These are phyloP conservation scores for Cubamyces sp. DNA, from an alignment of 768 basidiomycete species.

Conservation along the genomic window DNA sequence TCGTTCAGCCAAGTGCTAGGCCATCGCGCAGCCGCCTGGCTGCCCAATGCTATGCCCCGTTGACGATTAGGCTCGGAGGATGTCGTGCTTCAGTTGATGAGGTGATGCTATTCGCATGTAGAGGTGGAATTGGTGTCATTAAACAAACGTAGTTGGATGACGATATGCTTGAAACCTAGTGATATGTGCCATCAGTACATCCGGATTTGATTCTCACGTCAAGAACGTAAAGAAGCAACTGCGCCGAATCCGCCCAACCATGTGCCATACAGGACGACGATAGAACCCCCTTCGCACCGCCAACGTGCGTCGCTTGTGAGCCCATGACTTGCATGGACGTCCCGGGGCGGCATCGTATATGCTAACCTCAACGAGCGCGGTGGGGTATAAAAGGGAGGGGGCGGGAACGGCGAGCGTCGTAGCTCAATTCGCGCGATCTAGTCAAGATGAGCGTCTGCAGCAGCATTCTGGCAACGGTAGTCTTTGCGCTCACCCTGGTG, in stretches of 20 bases:
- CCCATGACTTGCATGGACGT: conserved; percentile 12
- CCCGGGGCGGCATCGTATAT: not conserved
- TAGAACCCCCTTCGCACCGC: not conserved
- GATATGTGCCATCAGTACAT: conserved; percentile 10
- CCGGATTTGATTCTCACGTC: not conserved
- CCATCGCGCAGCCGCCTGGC: conserved; percentile 47
- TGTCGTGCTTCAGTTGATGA: not conserved
- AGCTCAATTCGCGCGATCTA: too few relatives aligned
- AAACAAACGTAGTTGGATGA: conserved; percentile 1
- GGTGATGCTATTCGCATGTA: not conserved
- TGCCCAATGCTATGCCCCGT: conserved; percentile 58
- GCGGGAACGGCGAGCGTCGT: too few relatives aligned
- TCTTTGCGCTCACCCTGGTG: conserved; percentile 3
- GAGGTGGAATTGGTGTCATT: not conserved
- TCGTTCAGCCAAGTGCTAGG: conserved; percentile 70
- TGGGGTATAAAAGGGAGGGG: too few relatives aligned
- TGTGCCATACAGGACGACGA: not conserved
- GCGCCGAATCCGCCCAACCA: not conserved
- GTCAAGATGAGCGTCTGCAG: too few relatives aligned
- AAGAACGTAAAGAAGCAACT: not conserved
- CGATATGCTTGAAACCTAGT: not conserved
- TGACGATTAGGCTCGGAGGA: conserved; percentile 45
- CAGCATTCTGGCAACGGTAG: not conserved
- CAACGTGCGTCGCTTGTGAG: conserved; percentile 19
- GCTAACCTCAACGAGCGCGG: too few relatives aligned